These are phyloP conservation scores for Russula brevipes DNA, from an alignment of 768 basidiomycete genomes.

Conservation along the genomic window DNA sequence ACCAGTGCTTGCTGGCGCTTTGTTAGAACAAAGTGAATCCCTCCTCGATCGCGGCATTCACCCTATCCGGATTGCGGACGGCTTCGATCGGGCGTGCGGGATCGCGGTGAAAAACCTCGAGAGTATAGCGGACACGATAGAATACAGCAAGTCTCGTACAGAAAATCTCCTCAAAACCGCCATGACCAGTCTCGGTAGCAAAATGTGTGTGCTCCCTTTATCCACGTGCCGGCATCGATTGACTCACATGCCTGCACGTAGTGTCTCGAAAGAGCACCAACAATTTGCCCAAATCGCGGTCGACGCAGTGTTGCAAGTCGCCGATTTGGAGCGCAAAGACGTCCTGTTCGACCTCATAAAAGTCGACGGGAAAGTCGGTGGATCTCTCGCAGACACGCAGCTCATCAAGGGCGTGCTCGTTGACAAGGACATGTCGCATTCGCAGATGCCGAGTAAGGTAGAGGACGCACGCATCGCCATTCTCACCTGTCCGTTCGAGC, in stretches of 20 bases:
- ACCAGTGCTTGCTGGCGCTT: slow-evolving; percentile 88
- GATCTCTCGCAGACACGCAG: slow-evolving; percentile 89
- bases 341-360: slow-evolving; percentile 98
- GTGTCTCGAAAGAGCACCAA: slow-evolving; percentile 92
- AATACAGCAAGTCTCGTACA: slow-evolving; percentile 77
- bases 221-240: neutral
- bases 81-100: slow-evolving; percentile 90
- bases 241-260: slow-evolving; percentile 32
- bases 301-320: slow-evolving; percentile 91
- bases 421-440: slow-evolving; percentile 99
- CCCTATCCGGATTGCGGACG: slow-evolving; percentile 98
- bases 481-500: slow-evolving; percentile 98
- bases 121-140: slow-evolving; percentile 82
- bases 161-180: slow-evolving; percentile 89
- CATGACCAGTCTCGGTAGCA: slow-evolving; percentile 94
- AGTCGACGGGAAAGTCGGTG: slow-evolving; percentile 98
- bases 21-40: slow-evolving; percentile 89
- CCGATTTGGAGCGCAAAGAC: slow-evolving; percentile 90
- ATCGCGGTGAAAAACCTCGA: slow-evolving; percentile 90
- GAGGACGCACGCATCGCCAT: slow-evolving; percentile 91
- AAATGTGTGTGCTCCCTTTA: slow-evolving; percentile 65
- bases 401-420: slow-evolving; percentile 96
- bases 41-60: slow-evolving; percentile 99
- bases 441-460: slow-evolving; percentile 91
- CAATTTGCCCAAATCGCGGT: slow-evolving; percentile 98